Conservation (phyloP, 2,329 filamentous ascomycete species). For the Pseudogymnoascus sp. region DNA sequence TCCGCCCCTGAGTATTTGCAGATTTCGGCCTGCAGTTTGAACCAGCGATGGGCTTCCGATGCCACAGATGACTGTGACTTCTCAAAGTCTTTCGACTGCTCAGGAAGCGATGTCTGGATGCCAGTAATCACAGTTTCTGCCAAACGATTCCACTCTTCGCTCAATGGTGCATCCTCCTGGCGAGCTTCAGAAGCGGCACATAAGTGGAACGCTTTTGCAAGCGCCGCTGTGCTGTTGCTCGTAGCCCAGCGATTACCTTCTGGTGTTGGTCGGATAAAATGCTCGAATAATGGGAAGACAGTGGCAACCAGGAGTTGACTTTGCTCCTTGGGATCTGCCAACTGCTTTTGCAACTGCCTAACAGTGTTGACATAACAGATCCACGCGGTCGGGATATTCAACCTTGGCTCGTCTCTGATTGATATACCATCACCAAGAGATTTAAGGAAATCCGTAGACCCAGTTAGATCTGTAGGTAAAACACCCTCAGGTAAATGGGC, state of each 20-base stretch:
- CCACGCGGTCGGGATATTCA: constrained; percentile 64
- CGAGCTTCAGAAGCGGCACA: constrained; percentile 39
- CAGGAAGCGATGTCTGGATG: constrained; percentile 69
- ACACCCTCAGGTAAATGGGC: constrained; percentile 45
- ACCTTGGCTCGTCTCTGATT: constrained; percentile 64
- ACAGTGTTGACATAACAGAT: constrained; percentile 62
- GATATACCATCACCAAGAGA: constrained; percentile 65
- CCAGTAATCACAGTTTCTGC: constrained; percentile 53
- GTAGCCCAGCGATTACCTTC: constrained; percentile 19
- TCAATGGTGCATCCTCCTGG: constrained; percentile 38
- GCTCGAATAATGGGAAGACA: constrained; percentile 46
- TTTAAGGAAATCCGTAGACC: constrained; percentile 53
- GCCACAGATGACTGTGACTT: constrained; percentile 64
- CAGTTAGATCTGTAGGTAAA: constrained; percentile 46
- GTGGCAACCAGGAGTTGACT: constrained; percentile 40
- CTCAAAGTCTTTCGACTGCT: constrained; percentile 69
- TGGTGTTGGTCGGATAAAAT: constrained; percentile 38
- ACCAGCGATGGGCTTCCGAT: constrained; percentile 60
- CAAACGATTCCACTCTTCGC: constrained; percentile 53
- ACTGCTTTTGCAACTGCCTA: constrained; percentile 42
- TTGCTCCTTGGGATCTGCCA: constrained; percentile 40
- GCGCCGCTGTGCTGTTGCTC: constrained; percentile 14
- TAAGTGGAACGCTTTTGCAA: constrained; percentile 39
- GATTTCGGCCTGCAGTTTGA: constrained; percentile 34
- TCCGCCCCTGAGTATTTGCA: constrained; percentile 35